Evolutionary conservation across 2,329 filamentous ascomycete genomes (phyloP), one percentile per base, ranked within the genome.

Genomic region (Fusarium brevicatenulatum): DNA sequence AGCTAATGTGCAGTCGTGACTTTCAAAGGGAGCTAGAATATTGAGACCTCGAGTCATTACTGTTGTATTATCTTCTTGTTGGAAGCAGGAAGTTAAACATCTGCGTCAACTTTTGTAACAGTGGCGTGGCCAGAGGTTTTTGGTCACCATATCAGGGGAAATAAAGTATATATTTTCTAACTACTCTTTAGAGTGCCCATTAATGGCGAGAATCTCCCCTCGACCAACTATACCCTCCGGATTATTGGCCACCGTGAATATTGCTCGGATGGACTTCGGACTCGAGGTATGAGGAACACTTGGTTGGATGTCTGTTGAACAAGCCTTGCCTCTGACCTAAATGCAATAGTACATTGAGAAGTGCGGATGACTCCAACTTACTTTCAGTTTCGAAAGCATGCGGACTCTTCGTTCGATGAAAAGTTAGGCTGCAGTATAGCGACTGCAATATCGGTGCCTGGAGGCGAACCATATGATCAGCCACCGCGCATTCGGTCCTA

Each of bases 341-440:
- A 25, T 19, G 7, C 1, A 1, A 23, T 23, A 3, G 1, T 1
- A 25, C 8, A 2, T 21, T 19, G 11, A 36, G 12, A 25, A 21
- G 2, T 0, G 0, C 2, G 8, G 4, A 25, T 15, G 1, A 0
- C 1, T 36, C 13, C 2, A 0, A 8, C 9, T 36, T 15, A 7
- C 9, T 18, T 10, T 8, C 16, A 19, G 16, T 10, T 23, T 23
- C 0, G 6, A 52, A 34, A 4, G 9, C 10, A 19, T 8, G 5
- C 2, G 25, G 3, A 11, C 4, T 15, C 16, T 36, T 36, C 8
- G 6, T 52, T 19, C n/a, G 6, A 15, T 19, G 30, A 15, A 3
- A 19, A 5, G 4, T 2, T 6, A 6, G 6, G 9, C 12, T 16
- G 7, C 4, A n/a, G 6, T 2, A 23, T 34, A 12, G 12, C 11